phyloP scores from a whole-genome alignment of 176 grass and related monocot species.

The Eremochloa ophiuroides region DNA sequence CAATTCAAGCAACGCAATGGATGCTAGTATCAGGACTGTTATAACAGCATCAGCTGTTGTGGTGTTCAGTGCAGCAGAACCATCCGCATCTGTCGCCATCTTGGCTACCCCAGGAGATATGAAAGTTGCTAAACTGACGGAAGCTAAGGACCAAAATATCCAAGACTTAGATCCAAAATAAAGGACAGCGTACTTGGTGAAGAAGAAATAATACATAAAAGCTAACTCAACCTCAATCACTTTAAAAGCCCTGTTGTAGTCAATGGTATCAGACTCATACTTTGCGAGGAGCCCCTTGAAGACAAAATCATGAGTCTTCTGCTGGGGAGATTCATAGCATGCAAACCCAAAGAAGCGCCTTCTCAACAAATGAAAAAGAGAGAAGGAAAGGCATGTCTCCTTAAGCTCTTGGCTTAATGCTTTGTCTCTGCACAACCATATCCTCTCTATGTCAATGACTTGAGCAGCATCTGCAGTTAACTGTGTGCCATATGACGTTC shows the following conservation, averaged over 20 bases:
- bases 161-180: not conserved
- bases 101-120: too few species aligned
- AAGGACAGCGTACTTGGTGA: constrained; percentile 4
- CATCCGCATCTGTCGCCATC: too few species aligned
- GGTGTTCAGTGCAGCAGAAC: too few species aligned
- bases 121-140: too few species aligned
- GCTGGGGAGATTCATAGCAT: not conserved
- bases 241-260: not conserved
- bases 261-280: too few species aligned
- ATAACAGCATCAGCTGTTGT: not conserved
- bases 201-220: constrained; percentile 14
- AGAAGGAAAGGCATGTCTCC: constrained; percentile 30
- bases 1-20: not conserved
- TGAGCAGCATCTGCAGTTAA: too few species aligned
- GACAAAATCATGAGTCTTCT: constrained; percentile 10
- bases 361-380: constrained; percentile 17
- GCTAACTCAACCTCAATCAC: not conserved
- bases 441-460: too few species aligned
- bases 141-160: not conserved
- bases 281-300: not conserved
- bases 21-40: not conserved
- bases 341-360: constrained; percentile 20
- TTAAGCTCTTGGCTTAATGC: not conserved
- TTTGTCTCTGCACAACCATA: too few species aligned
- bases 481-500: too few species aligned